Evolutionary conservation across 345 rosid species (phyloP).

Genomic region (Noccaea caerulescens): DNA sequence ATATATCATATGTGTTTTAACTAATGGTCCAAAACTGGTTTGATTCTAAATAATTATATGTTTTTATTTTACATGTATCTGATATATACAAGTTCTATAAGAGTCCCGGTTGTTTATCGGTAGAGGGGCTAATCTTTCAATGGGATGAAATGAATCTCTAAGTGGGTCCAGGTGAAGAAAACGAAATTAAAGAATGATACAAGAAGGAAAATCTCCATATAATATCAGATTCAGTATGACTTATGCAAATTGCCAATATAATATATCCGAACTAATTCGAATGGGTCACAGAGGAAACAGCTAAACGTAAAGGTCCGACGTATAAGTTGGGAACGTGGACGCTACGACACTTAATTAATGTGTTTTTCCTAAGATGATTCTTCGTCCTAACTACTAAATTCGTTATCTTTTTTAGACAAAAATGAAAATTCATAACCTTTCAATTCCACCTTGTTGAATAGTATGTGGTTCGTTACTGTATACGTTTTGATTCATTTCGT

Average conservation of each 20-base stretch:
- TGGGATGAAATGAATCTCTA: constrained; percentile 4
- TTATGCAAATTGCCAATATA: background rate
- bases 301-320: constrained; percentile 31
- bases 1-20: too few species aligned
- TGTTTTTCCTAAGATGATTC: too few species aligned
- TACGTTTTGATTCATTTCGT: background rate
- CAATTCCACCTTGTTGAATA: too few species aligned
- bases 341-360: constrained; percentile 16
- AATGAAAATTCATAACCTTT: too few species aligned
- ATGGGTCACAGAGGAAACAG: constrained; percentile 27
- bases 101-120: too few species aligned
- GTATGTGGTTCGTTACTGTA: constrained; percentile 7
- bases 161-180: background rate
- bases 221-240: constrained; percentile 20
- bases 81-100: too few species aligned
- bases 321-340: constrained; percentile 42
- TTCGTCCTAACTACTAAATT: too few species aligned
- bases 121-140: background rate
- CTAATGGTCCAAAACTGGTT: background rate
- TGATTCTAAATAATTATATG: background rate
- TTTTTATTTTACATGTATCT: too few species aligned
- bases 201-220: background rate
- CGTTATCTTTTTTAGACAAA: too few species aligned
- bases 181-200: background rate
- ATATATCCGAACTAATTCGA: constrained; percentile 4